Evolutionary conservation across 805 yeast genomes (phyloP), one percentile per base, ranked within the genome.

Genomic region (Ogataea ganodermae): DNA sequence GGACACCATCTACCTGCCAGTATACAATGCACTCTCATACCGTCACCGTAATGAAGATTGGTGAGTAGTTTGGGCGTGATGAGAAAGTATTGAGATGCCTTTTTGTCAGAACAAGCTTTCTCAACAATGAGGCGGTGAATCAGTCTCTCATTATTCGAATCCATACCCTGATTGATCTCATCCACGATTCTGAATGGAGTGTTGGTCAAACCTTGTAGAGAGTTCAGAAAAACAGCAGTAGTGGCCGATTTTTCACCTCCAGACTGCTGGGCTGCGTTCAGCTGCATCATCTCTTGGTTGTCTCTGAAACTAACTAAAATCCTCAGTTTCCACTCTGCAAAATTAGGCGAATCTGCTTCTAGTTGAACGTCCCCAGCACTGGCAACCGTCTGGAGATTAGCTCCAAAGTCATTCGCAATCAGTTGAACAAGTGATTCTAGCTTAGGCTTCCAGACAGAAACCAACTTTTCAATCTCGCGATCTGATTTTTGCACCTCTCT

Each of bases 161-260:
- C 99, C 98, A 94, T 91, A 56, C 99, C 99, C 70, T 94, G 99
- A 64, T 94, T 94, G 52, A 94, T 95, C 72, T 94, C 99, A 68
- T 94, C 99, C 6, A 94, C 97, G 2, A 92, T 91, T 61, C 98
- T 74, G 61, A 94, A 89, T 8, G 99, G 98, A 0, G 97, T 89
- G 23, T 78, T 77, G 0, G 97, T 84, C 48, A 86, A 74, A 9
- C 90, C 92, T 69, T 94, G 99, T 52, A 94, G 72, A 1, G 98
- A 84, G 74, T 94, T 87, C 61, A 94, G 78, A 63, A 86, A 94
- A 44, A 91, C 79, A 2, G 92, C 92, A 0, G 98, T 94, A 0
- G 97, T 84, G 0, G 94, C 96, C 1, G 98, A 96, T 60, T 96
- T 80, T 66, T 94, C 99, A 42, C 99, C 99, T 47, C 99, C 99